Percentiles rank a stretch among this genome's conserved stretches.
phyloP scores from a whole-genome alignment of 768 basidiomycete genomes.

The Tephrocybe sp. region DNA sequence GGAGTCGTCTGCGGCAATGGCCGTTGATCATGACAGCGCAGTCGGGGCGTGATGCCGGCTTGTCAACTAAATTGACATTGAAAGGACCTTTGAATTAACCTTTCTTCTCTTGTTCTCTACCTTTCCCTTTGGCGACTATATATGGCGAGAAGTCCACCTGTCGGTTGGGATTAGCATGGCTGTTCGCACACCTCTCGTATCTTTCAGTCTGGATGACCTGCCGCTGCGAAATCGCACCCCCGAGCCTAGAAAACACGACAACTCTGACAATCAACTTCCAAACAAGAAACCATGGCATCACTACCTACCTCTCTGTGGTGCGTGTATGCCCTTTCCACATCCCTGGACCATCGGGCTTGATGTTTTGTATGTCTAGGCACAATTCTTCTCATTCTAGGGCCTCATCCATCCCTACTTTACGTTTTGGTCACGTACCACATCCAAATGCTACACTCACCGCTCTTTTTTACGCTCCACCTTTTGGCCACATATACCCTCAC shows the following conservation, averaged over 20 bases:
- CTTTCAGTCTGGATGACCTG: constrained; percentile 20
- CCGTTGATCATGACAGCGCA: no score
- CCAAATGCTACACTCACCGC: constrained; percentile 46
- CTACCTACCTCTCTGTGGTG: constrained; percentile 58
- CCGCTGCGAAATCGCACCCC: constrained; percentile 3
- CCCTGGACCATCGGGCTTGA: neutral
- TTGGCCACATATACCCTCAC: constrained; percentile 62
- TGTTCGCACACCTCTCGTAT: constrained; percentile 18
- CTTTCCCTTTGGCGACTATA: neutral
- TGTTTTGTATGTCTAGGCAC: constrained; percentile 27
- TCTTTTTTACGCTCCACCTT: constrained; percentile 54
- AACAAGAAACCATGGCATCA: constrained; percentile 53
- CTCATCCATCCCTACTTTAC: constrained; percentile 73
- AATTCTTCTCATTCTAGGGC: constrained; percentile 60
- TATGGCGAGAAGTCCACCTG: constrained; percentile 10
- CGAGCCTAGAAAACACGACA: neutral
- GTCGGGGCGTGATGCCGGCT: no score
- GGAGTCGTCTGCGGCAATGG: no score
- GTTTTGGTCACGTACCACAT: constrained; percentile 71
- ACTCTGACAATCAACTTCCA: constrained; percentile 24
- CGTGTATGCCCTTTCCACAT: constrained; percentile 12
- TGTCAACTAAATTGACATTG: no score
- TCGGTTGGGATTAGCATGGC: constrained; percentile 18
- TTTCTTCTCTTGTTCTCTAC: neutral
- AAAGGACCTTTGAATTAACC: neutral